Evolutionary conservation across 2,329 filamentous ascomycete genomes (phyloP).

Genomic region (Cadophora malorum): DNA sequence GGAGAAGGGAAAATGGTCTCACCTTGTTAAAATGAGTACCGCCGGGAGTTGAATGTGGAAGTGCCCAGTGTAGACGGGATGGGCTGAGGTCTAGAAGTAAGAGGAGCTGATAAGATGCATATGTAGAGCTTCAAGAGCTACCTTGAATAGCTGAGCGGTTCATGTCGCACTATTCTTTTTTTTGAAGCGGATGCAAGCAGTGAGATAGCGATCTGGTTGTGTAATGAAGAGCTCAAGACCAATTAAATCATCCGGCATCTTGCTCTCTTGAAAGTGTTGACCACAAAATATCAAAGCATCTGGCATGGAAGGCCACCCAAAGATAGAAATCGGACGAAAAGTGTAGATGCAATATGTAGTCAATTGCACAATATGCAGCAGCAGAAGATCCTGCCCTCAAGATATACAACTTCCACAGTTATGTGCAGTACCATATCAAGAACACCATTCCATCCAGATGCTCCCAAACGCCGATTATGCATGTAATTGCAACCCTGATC

Average conservation of each 20-base stretch:
- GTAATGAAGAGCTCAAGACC: too few species aligned
- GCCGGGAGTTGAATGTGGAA: not conserved
- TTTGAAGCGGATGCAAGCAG: too few species aligned
- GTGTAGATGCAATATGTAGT: not conserved
- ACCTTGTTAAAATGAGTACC: too few species aligned
- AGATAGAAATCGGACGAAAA: not conserved
- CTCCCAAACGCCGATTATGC: constrained; percentile 10
- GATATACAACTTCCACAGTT: not conserved
- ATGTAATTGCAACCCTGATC: constrained; percentile 13
- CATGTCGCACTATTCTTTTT: too few species aligned
- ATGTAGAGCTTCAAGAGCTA: not conserved
- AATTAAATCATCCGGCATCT: too few species aligned
- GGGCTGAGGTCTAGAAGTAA: constrained; percentile 1
- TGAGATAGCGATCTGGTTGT: too few species aligned
- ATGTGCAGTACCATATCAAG: not conserved
- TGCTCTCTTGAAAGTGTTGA: too few species aligned
- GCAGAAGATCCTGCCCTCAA: not conserved
- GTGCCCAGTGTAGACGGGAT: not conserved
- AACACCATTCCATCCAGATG: not conserved
- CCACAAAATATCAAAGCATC: too few species aligned
- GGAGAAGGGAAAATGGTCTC: not conserved
- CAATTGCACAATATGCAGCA: not conserved
- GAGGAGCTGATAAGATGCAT: not conserved
- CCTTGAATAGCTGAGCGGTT: not conserved
- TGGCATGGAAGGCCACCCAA: too few species aligned